Base-by-base conservation (phyloP, 2,329 filamentous ascomycete genomes). In the Clonostachys solani region DNA sequence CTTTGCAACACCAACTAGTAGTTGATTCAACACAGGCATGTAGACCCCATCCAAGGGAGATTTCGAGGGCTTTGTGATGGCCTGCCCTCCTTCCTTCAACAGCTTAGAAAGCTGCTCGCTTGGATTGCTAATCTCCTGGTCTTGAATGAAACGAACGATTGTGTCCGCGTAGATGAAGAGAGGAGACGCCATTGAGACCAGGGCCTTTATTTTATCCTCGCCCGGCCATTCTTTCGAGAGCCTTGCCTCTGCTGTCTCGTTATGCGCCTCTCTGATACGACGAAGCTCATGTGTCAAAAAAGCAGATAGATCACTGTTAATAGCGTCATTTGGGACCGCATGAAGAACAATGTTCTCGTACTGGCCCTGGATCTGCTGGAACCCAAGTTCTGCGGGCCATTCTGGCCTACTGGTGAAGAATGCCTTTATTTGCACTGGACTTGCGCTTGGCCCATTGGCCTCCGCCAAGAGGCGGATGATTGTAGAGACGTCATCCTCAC, bases 391-490 rank as follows among this genome's bases (percentile, higher is more conserved):
- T 47, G 68, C 59, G 5, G 57, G 59, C 8, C 66, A 46, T 42
- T 71, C 61, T 2, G 67, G 68, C 29, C 68, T 56, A 47, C 68
- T 72, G 0, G 67, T 71, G 10, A 71, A 35, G 44, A 71, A 67
- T n/a, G 64, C 44, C 45, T 58, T 61, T 33, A 68, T 38, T 33
- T 13, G 13, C 12, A 19, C 15, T 9, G 35, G 23, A 29, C 8
- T 9, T n/a, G 6, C 17, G 12, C 12, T 12, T 12, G 12, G n/a
- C 18, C 41, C 45, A 15, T 41, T 40, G 12, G 41, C 29, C 19
- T 29, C 35, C 2, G 46, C 43, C 13, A 50, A 36, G 12, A 50
- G 40, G n/a, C 34, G 19, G 12, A 48, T 23, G 8, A 50, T 42
- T 17, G 38, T 40, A 10, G 19, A 15, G 13, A 40, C 33, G 6